Base-by-base conservation (phyloP, 768 basidiomycete species). In the Lactarius quietus region DNA sequence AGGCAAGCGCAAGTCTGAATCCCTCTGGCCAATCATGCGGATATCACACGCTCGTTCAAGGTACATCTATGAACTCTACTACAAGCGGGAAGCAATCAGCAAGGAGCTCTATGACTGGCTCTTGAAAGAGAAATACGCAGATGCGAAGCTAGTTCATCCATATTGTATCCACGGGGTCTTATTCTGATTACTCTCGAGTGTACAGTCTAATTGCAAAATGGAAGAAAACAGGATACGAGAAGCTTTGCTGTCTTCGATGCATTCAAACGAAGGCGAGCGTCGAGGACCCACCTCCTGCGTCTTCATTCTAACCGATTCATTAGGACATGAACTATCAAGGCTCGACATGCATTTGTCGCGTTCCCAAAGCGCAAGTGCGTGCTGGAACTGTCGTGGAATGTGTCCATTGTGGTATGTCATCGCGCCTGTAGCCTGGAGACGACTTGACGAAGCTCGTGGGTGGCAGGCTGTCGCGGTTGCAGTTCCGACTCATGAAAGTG, bases 281-380 rank as follows among this genome's bases (percentile, higher is more conserved):
- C 48, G 10, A 28, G 6, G 41, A n/a, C 36, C 8, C 15, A 15
- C 20, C 28, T 31, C 17, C 23, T 67, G 23, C 17, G 18, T 54
- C 20, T 57, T 31, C 18, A 66, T 43, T 55, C 60, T 39, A n/a
- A 55, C 39, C 35, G 12, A 53, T 23, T 3, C 31, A 51, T 48
- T 29, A 95, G 94, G 97, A 98, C 76, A 98, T 98, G 96, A 98
- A 98, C 78, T 98, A 98, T 73, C 91, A 95, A 80, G 97, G 96
- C 14, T 96, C 94, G 26, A 97, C 97, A 36, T 99, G 97, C 76
- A 90, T 99, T 55, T 99, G 97, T 76, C 84, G 97, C 67, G 95
- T 98, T 57, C 97, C 97, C 5, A 99, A 98, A 75, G 89, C 92
- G 6, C 90, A 95, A 73, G 84, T 99, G 29, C 90, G 93, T 62